Conservation (phyloP, 2,329 filamentous ascomycete species). For the Hypoxylon sp. region DNA sequence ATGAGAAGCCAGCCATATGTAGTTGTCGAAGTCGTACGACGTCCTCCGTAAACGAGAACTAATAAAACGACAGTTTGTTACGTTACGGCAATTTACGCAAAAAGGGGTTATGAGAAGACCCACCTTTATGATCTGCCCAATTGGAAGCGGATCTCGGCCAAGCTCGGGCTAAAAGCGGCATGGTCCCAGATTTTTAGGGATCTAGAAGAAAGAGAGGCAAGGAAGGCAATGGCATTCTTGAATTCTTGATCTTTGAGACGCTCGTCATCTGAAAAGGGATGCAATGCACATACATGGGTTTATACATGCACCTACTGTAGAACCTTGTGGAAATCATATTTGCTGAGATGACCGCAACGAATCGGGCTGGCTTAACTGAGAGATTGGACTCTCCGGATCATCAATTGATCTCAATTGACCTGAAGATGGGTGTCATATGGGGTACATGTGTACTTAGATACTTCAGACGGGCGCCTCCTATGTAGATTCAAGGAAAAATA, state of each 20-base stretch:
- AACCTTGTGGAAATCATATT: conserved; percentile 14
- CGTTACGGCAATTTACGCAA: neutral
- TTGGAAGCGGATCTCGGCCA: neutral
- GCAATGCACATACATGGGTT: neutral
- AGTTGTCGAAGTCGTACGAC: neutral
- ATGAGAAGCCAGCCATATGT: too few species aligned
- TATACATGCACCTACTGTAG: neutral
- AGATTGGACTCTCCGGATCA: neutral
- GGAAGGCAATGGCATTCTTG: conserved; percentile 25
- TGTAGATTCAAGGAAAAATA: conserved; percentile 26
- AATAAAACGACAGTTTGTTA: neutral
- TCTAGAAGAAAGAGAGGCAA: conserved; percentile 27
- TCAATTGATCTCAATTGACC: conserved; percentile 7
- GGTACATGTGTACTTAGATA: neutral
- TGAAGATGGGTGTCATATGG: conserved; percentile 2
- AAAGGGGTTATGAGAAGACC: neutral
- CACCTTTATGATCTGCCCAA: neutral
- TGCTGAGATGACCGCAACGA: neutral
- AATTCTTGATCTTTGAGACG: neutral
- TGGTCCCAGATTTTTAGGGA: neutral
- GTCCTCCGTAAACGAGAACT: neutral
- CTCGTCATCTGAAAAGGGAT: conserved; percentile 4
- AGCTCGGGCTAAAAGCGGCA: neutral
- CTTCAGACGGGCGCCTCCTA: conserved; percentile 1
- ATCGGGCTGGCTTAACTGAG: conserved; percentile 10